Evolutionary conservation across 208 protist species (phyloP), one percentile per base, ranked within the genome.

Genomic region (Leishmania aethiopica): DNA sequence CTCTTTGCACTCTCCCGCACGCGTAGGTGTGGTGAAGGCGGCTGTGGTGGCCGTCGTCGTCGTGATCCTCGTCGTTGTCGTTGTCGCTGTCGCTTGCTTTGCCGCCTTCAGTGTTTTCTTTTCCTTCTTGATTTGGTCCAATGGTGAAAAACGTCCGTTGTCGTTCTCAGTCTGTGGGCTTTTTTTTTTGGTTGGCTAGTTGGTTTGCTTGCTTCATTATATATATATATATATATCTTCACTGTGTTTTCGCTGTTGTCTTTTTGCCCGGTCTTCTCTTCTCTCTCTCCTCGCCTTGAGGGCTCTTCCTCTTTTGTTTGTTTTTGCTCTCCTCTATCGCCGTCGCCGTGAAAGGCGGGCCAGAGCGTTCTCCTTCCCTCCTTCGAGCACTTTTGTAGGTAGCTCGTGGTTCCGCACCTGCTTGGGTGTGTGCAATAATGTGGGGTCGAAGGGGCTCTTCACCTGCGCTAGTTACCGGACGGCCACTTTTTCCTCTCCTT

Each of bases 291-390:
- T 59, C 45, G 8, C 45, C 45, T 8, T 11, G 45, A 45, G 45
- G 45, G 45, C n/a, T 79, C 79, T 79, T 79, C 8, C 71, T 51
- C 5, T 40, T 40, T n/a, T 40, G 40, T 45, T 45, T 45, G 42
- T 45, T 45, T 45, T 45, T 45, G 42, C 3, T 45, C 42, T 4
- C 42, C 42, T 45, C 42, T 45, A 45, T 45, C 42, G 42, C 42
- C 42, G 42, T 55, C 45, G 72, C 60, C 49, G 42, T 55, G 28
- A 83, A 53, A 70, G 57, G 25, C 64, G 40, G 49, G 6, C 42
- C 13, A 28, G 19, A 25, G 59, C 59, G 8, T 15, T 80, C 6
- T 17, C 35, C 28, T 8, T 64, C 19, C 59, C 47, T 66, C 22
- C 25, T 35, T 64, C 28, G 28, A 45, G 42, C 42, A 45, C 42